Conservation (phyloP, 192 early-diverging fungal species). For the Chytriomyces confervae region DNA sequence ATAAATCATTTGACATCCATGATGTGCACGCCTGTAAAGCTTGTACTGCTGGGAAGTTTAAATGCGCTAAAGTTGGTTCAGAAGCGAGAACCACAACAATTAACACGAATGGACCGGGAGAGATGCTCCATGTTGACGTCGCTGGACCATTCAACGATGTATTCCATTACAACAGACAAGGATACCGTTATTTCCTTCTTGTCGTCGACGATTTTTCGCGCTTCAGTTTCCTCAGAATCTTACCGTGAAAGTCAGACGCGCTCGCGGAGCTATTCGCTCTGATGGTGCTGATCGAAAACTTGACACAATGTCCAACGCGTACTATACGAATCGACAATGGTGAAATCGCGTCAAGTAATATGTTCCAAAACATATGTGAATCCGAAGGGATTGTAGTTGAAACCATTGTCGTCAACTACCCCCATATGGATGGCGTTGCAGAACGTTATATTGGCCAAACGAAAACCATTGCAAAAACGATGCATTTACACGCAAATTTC, state of each 20-base stretch:
- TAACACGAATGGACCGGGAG: neutral
- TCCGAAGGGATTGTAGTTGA: neutral
- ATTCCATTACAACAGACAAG: neutral
- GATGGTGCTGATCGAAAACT: neutral
- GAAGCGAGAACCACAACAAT: conserved; percentile 2
- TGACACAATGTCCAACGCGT: neutral
- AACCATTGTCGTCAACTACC: conserved; percentile 19
- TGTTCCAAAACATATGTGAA: neutral
- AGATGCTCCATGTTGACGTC: conserved; percentile 14
- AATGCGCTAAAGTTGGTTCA: conserved; percentile 6
- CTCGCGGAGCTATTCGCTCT: neutral
- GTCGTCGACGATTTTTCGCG: conserved; percentile 17
- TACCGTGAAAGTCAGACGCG: neutral
- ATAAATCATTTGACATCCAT: neutral
- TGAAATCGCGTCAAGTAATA: conserved; percentile 4
- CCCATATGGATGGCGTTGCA: conserved; percentile 17
- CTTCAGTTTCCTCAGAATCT: neutral
- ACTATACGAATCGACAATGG: neutral
- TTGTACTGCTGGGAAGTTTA: conserved; percentile 8
- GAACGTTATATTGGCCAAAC: neutral
- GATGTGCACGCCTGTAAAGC: neutral
- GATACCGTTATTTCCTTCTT: conserved; percentile 6
- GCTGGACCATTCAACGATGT: neutral
- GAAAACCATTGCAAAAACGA: neutral
- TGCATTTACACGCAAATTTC: neutral